These are phyloP conservation scores for Rhizopogon sp. DNA, from an alignment of 768 basidiomycete genomes.

Conservation along the genomic window DNA sequence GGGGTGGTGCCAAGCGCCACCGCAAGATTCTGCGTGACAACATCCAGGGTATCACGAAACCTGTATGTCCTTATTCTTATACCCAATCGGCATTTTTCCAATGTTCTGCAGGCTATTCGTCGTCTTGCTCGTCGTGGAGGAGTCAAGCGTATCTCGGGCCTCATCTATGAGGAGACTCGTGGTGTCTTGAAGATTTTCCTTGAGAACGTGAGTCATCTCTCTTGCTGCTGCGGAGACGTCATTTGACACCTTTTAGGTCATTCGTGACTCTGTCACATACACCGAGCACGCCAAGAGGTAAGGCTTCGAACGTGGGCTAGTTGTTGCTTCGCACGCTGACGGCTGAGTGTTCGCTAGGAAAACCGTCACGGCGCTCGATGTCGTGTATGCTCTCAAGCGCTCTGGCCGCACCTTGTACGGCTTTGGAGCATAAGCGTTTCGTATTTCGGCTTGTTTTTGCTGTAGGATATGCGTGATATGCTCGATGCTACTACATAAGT, in stretches of 20 bases:
- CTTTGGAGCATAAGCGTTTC: slow-evolving; percentile 57
- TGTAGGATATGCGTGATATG: background rate
- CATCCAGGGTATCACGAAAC: slow-evolving; percentile 51
- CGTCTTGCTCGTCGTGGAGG: slow-evolving; percentile 89
- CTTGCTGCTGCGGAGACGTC: slow-evolving; percentile 7
- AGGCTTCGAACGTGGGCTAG: background rate
- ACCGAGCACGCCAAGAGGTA: slow-evolving; percentile 86
- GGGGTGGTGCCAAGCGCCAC: slow-evolving; percentile 42
- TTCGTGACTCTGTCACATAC: slow-evolving; percentile 90
- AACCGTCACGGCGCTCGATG: slow-evolving; percentile 86
- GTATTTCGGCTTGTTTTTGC: background rate
- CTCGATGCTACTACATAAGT: background rate
- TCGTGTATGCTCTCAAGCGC: slow-evolving; percentile 70
- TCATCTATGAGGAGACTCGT: slow-evolving; percentile 91
- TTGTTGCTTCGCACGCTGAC: background rate
- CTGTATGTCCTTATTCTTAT: slow-evolving; percentile 24
- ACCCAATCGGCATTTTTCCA: slow-evolving; percentile 26
- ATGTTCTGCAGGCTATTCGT: slow-evolving; percentile 72
- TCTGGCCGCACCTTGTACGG: slow-evolving; percentile 78
- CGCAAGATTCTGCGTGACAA: slow-evolving; percentile 44
- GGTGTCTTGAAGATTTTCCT: slow-evolving; percentile 90
- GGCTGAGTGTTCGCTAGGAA: slow-evolving; percentile 36
- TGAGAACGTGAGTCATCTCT: slow-evolving; percentile 58
- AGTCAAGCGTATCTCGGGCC: slow-evolving; percentile 87
- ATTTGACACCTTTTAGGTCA: slow-evolving; percentile 48